These are phyloP conservation scores for Mycena rosella DNA, from an alignment of 768 basidiomycete species.

Conservation along the genomic window DNA sequence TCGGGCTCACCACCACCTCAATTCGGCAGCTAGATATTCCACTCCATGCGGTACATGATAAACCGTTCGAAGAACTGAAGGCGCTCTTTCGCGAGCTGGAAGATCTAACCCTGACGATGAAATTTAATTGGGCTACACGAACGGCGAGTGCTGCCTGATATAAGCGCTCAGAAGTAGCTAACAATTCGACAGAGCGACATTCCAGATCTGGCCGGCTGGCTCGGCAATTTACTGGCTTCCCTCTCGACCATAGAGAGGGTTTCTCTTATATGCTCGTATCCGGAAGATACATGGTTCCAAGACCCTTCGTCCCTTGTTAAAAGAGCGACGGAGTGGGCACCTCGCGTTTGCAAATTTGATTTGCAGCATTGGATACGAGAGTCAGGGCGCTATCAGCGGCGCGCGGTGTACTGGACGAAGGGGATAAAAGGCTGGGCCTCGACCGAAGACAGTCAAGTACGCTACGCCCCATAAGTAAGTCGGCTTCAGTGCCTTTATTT, in stretches of 20 bases:
- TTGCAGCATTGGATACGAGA: neutral
- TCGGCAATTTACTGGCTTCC: neutral
- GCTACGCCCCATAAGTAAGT: neutral
- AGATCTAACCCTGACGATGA: neutral
- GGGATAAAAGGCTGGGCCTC: constrained; percentile 4
- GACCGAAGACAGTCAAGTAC: neutral
- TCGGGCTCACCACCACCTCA: constrained; percentile 13
- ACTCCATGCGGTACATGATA: neutral
- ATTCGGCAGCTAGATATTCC: constrained; percentile 21
- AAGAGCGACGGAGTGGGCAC: constrained; percentile 8
- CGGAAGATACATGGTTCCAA: neutral
- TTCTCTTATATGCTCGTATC: neutral
- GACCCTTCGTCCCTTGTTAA: neutral
- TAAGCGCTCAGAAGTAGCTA: neutral
- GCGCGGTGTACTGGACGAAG: constrained; percentile 4
- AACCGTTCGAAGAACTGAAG: neutral
- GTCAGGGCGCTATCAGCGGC: too few relatives aligned
- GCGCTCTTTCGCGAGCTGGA: constrained; percentile 10
- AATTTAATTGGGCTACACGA: neutral
- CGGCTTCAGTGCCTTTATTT: too few relatives aligned
- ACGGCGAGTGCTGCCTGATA: neutral
- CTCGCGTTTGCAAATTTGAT: neutral
- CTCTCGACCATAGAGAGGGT: neutral
- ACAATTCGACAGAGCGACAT: neutral
- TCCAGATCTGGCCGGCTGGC: neutral